Evolutionary conservation across 108 stramenopile genomes (phyloP), one percentile per base, ranked within the genome.

Genomic region (Fragilaria crotonensis): DNA sequence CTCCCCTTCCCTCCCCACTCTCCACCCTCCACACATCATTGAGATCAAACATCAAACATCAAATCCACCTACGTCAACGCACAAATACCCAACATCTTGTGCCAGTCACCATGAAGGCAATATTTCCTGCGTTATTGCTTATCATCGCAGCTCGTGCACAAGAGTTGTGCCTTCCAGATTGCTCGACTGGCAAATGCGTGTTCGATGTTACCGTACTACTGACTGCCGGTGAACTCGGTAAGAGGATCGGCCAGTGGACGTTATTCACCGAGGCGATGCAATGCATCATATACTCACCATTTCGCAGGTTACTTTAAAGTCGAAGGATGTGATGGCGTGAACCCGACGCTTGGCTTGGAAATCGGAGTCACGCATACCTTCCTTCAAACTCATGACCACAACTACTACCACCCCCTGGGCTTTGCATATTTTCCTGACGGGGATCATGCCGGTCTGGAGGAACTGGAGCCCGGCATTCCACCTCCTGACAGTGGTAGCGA

Each of bases 381-480:
- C 64, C 57, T 64, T 36, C 89, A 91, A 57, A 30, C 30, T 41
- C 11, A 41, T 41, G 11, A 41, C 14, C 14, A 11, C 47, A 83
- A 79, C 64, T 89, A 77, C 66, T 88, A 74, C 57, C 95, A 95
- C 58, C 88, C 87, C 22, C 63, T 95, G 18, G 95, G 95, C 19
- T 92, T 95, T 57, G 84, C 89, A 2, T 95, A 95, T 68, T 77
- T 54, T 23, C 82, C 91, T 18, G 89, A 93, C 71, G 94, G 94
- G 19, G 94, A 85, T 25, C 90, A 95, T 66, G 81, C 45, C 25
- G 88, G 71, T 20, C 68, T 64, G 3, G 81, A 85, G 49, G 94
- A 95, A 69, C 72, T 95, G 36, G 94, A 93, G 63, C 83, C 83
- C n/a, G 64, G 73, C 9, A 73, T 89, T 23, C 54, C 59, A 0